A percentile compares a stretch with the other conserved stretches of the same genome.
These are phyloP conservation scores for Daphne laureola DNA, from an alignment of 441 rosid genomes.

Conservation along the genomic window DNA sequence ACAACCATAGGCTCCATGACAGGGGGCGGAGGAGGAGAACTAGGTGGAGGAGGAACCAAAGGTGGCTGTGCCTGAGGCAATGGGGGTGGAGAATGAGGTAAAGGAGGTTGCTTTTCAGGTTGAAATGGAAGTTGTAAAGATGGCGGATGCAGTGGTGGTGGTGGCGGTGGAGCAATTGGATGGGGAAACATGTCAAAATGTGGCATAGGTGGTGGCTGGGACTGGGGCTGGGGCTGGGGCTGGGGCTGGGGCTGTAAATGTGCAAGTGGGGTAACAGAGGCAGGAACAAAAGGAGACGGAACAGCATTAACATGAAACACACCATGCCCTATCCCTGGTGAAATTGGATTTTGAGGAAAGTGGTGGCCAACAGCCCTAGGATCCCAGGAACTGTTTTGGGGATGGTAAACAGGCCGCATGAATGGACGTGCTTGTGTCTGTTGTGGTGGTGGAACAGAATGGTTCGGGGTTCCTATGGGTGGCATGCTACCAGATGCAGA, in stretches of 20 bases:
- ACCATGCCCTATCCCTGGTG: conserved; percentile 42
- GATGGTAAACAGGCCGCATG: conserved; percentile 54
- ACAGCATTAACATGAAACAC: conserved; percentile 44
- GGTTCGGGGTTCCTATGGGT: conserved; percentile 48
- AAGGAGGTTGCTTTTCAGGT: conserved; percentile 40
- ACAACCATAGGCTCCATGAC: conserved; percentile 30
- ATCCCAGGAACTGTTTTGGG: conserved; percentile 77
- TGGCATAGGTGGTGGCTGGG: conserved; percentile 52
- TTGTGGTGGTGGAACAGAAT: conserved; percentile 46
- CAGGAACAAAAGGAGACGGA: conserved; percentile 63
- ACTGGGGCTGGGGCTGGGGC: conserved; percentile 22
- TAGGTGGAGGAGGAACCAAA: conserved; percentile 74
- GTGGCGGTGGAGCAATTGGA: conserved; percentile 43
- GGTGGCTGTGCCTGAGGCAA: conserved; percentile 71
- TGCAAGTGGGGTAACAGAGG: conserved; percentile 72
- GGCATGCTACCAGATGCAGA: conserved; percentile 54
- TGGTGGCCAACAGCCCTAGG: conserved; percentile 51
- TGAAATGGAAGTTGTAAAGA: conserved; percentile 46
- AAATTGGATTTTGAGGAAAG: conserved; percentile 40
- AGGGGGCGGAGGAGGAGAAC: conserved; percentile 66
- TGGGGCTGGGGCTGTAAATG: conserved; percentile 32
- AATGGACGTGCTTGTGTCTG: conserved; percentile 52
- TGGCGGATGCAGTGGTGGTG: conserved; percentile 36
- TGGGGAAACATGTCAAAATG: conserved; percentile 49
- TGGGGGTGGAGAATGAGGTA: conserved; percentile 50